Percentiles rank a stretch among this genome's conserved stretches.
phyloP scores from a whole-genome alignment of 75 land plant species.

The Gnetum montanum region DNA sequence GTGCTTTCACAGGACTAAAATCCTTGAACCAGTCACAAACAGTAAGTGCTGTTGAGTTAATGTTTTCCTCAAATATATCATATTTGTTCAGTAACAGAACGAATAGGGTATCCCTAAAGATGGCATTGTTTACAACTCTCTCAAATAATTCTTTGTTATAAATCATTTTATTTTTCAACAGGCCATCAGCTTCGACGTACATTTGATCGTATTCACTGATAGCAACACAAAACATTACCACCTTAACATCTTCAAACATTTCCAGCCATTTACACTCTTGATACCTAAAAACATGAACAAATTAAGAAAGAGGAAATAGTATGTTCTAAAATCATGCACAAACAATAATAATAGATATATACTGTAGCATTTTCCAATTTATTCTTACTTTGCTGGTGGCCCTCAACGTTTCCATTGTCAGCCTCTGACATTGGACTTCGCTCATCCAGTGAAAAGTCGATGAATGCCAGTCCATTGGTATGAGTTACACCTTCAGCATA shows the following conservation, averaged over 20 bases:
- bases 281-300: constrained; percentile 1
- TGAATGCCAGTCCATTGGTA: constrained; percentile 72
- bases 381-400: constrained; percentile 42
- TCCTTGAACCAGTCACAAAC: constrained; percentile 58
- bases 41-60: constrained; percentile 24
- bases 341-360: too few species aligned
- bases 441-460: constrained; percentile 66
- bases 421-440: constrained; percentile 34
- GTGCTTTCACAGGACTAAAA: constrained; percentile 48
- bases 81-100: constrained; percentile 55
- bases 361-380: too few species aligned
- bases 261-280: constrained; percentile 63
- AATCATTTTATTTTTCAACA: constrained; percentile 41
- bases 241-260: constrained; percentile 63
- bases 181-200: constrained; percentile 14
- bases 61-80: constrained; percentile 56
- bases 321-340: background rate
- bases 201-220: constrained; percentile 51
- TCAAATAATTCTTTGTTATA: constrained; percentile 53
- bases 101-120: constrained; percentile 45
- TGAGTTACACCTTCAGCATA: constrained; percentile 81
- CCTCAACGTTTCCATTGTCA: constrained; percentile 29
- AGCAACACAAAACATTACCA: constrained; percentile 46
- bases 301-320: background rate
- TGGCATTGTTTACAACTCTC: constrained; percentile 33